These are phyloP conservation scores for Trichoderma arundinaceum DNA, from an alignment of 2,329 filamentous ascomycete species.

Conservation along the genomic window DNA sequence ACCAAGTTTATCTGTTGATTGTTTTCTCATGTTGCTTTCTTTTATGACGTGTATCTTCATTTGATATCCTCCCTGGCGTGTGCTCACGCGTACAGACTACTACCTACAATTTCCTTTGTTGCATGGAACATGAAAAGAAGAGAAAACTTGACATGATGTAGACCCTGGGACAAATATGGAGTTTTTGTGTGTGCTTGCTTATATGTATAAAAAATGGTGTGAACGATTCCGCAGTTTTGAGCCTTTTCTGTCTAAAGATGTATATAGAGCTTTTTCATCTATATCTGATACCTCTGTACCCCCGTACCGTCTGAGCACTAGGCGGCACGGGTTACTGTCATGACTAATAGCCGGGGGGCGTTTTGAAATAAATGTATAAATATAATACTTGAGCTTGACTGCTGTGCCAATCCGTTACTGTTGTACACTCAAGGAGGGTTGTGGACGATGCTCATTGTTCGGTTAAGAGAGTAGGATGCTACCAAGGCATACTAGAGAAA, in stretches of 20 bases:
- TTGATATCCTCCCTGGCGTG: conserved; percentile 17
- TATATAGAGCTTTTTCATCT: conserved; percentile 5
- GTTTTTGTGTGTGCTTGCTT: conserved; percentile 5
- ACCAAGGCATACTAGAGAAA: neutral
- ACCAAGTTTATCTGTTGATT: neutral
- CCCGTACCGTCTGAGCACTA: neutral
- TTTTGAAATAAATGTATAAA: conserved; percentile 16
- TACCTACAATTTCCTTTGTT: conserved; percentile 9
- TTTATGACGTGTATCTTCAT: conserved; percentile 4
- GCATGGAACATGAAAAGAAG: conserved; percentile 15
- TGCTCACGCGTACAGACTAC: conserved; percentile 22
- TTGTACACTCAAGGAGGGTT: neutral
- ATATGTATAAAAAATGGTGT: conserved; percentile 15
- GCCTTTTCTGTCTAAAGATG: neutral
- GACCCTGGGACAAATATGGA: conserved; percentile 4
- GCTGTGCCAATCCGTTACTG: neutral
- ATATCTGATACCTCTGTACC: conserved; percentile 3
- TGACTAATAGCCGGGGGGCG: neutral
- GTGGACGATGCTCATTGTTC: neutral
- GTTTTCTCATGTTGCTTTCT: conserved; percentile 8
- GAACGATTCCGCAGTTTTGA: conserved; percentile 1
- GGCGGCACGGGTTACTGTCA: neutral
- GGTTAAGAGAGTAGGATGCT: conserved; percentile 8
- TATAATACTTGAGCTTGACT: neutral
- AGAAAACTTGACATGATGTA: conserved; percentile 27